Evolutionary conservation across 495 filamentous ascomycete species (phyloP), one percentile per base, ranked within the genome.

Genomic region (Podospora appendiculata): DNA sequence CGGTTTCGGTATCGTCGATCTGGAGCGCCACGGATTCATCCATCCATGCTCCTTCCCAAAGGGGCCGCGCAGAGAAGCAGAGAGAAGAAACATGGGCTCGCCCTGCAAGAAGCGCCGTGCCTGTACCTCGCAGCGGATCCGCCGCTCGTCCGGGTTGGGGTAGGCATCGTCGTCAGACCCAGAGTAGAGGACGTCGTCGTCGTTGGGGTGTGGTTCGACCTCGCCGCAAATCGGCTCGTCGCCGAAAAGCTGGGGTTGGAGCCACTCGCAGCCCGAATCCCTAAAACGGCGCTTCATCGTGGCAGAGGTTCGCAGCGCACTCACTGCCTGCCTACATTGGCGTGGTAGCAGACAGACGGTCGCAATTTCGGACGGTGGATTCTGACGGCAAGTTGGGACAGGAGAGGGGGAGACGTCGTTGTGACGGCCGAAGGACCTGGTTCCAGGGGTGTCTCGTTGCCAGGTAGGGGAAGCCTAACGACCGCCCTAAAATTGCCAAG

Each of bases 91-190:
- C 1, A 85, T 55, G 3, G 75, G 72, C 34, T 70, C 70, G 1
- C 85, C 84, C 14, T 74, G 62, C 25, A 87, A 69, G 54, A 82
- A 89, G 13, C 77, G 67, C 35, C 75, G 68, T 8, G 77, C 86
- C 14, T 81, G 66, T 5, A 70, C 66, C 62, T 89, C 85, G 49
- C 81, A 79, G 58, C 79, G 71, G 43, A 70, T 63, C 8, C 70
- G 72, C 56, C 82, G 85, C 13, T 74, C 72, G 33, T 66, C 61
- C n/a, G 75, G 72, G 34, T 61, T 56, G 18, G 60, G 48, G 32
- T 78, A 72, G 17, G 74, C 68, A 9, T 81, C 67, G 50, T 86
- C 79, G 54, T 88, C 85, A 13, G 83, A 86, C 17, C 76, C 81
- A 4, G 69, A 48, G 41, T 70, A 65, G 8, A 75, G 64, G 49